Base-by-base conservation (phyloP, 805 yeast genomes). In the Nakazawaea ambrosiae region DNA sequence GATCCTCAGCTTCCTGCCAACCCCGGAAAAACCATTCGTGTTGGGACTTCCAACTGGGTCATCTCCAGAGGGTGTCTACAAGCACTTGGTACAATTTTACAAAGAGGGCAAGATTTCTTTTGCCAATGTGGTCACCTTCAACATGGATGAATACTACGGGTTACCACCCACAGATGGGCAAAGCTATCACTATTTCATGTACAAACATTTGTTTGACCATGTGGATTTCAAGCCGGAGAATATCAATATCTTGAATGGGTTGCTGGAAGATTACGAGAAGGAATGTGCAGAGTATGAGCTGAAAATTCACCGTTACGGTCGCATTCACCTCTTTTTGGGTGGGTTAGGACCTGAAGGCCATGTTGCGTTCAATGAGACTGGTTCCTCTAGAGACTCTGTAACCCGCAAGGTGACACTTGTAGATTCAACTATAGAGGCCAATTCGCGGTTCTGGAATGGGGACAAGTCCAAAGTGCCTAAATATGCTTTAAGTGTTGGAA, bases 321-420 rank as follows among this genome's bases (percentile, higher is more conserved):
- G 70, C 28, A 71, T 75, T 42, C 63, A 75, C 47, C 55, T 75
- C 37, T 75, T 74, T 46, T 49, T 75, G 47, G 80, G 80, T 5
- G 81, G 80, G 1, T 58, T 75, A 48, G 80, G 81, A 1, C 73
- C 77, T 12, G 75, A 75, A 48, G 81, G 80, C 22, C 80, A 75
- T 50, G 59, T 75, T 46, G 80, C 81, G 2, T 75, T 75, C 49
- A 75, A 75, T 54, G 80, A 75, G 54, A 60, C 67, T 14, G 81
- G 81, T 8, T 69, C 76, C 5, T 20, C 62, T 2, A 62, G 73
- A 40, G 51, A 54, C 41, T 63, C 73, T 8, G 51, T 40, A 20
- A 75, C 81, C 2, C 57, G 81, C 42, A 53, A 55, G 41, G 73
- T 75, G 27, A 47, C 50, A 2, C 60, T 75, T 37, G 80, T 65